These are phyloP conservation scores for Clonostachys sp. DNA, from an alignment of 2,329 filamentous ascomycete species.

Conservation along the genomic window DNA sequence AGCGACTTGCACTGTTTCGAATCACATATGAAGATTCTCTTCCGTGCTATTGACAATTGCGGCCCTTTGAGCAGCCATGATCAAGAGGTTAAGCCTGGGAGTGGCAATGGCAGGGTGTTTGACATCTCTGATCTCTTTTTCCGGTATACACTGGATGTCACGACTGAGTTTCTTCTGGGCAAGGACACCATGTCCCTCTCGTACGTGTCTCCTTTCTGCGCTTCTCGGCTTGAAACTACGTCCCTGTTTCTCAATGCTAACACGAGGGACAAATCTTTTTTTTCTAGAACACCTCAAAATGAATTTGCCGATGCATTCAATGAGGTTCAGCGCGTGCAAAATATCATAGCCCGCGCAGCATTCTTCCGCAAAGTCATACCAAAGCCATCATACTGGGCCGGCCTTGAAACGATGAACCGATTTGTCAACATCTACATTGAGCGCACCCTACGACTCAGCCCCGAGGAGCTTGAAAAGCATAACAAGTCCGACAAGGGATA, in stretches of 20 bases:
- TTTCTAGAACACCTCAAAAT: slow-evolving; percentile 47
- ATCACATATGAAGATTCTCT: slow-evolving; percentile 68
- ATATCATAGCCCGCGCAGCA: slow-evolving; percentile 59
- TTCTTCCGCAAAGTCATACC: slow-evolving; percentile 61
- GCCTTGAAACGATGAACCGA: slow-evolving; percentile 65
- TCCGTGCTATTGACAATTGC: slow-evolving; percentile 59
- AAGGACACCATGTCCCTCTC: slow-evolving; percentile 62
- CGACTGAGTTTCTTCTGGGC: slow-evolving; percentile 83
- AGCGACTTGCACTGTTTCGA: slow-evolving; percentile 81
- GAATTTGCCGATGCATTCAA: slow-evolving; percentile 79
- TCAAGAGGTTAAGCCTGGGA: slow-evolving; percentile 58
- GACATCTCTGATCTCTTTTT: slow-evolving; percentile 78
- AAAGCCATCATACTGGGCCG: slow-evolving; percentile 55
- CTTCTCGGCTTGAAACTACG: background rate
- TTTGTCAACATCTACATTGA: slow-evolving; percentile 80
- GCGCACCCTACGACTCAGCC: slow-evolving; percentile 61
- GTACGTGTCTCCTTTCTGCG: slow-evolving; percentile 18
- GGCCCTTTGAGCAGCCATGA: slow-evolving; percentile 53
- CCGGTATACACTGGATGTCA: slow-evolving; percentile 78
- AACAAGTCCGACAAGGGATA: slow-evolving; percentile 68
- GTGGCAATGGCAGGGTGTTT: slow-evolving; percentile 56
- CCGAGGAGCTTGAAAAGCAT: slow-evolving; percentile 62
- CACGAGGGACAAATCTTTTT: background rate
- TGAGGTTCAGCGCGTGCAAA: slow-evolving; percentile 72
- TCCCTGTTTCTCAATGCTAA: background rate